phyloP scores from a whole-genome alignment of 257 asterid species.

The Gentiana dahurica region DNA sequence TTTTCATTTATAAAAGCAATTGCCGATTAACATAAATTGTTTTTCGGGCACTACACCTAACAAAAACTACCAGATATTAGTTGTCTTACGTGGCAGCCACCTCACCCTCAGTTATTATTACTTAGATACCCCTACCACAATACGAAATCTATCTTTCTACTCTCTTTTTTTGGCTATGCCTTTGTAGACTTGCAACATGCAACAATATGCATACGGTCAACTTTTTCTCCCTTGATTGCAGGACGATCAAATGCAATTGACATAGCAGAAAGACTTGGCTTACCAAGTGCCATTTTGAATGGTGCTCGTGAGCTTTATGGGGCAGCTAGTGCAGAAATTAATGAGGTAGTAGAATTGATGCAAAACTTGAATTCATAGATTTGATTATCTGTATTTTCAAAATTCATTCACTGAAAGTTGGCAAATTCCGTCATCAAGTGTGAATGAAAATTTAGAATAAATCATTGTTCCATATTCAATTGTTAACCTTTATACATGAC shows the following conservation, averaged over 20 bases:
- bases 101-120: too few species aligned
- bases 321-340: slow-evolving; percentile 87
- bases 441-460: neutral
- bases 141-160: too few species aligned
- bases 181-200: neutral
- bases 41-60: too few species aligned
- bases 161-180: too few species aligned
- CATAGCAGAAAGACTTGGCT: slow-evolving; percentile 86
- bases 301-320: slow-evolving; percentile 86
- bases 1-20: too few species aligned
- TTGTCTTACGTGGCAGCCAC: too few species aligned
- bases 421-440: neutral
- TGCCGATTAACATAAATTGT: too few species aligned
- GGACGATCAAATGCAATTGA: slow-evolving; percentile 97
- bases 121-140: too few species aligned
- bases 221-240: slow-evolving; percentile 14
- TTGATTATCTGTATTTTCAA: neutral
- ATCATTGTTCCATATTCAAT: neutral
- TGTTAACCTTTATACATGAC: neutral
- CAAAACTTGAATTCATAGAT: neutral
- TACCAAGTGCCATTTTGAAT: slow-evolving; percentile 54
- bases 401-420: neutral
- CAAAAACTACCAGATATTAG: too few species aligned
- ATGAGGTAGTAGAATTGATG: slow-evolving; percentile 49
- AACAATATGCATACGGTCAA: neutral